Evolutionary conservation across 305 asterid genomes (phyloP), one percentile per base, ranked within the genome.

Genomic region (Fraxinus sp.): DNA sequence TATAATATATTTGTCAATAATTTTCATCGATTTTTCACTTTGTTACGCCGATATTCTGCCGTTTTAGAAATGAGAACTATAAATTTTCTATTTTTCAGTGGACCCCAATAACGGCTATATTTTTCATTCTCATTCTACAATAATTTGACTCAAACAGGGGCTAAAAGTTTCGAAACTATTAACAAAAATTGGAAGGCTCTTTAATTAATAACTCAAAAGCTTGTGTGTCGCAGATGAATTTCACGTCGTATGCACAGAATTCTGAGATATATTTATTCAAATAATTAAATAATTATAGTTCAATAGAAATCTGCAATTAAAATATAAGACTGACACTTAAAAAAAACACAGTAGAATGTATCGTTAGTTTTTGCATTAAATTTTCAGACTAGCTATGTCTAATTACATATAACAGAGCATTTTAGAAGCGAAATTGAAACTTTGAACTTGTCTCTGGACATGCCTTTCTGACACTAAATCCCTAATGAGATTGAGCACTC

Each of bases 401-500:
- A 49, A n/a, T 52, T 52, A 52, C 62, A 52, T 13, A 0, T 52
- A 52, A 52, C 22, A 52, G 59, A 13, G 20, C 18, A 49, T 14
- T 49, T 49, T 4, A 49, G 62, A 52, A 16, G 8, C 62, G 62
- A 16, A 52, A 52, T 0, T 52, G 62, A 52, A 4, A 52, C 62
- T 52, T 16, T 5, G 62, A 16, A 52, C 22, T 16, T 4, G 22
- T 52, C 62, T 4, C 22, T 52, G 22, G 62, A 14, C 62, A 52
- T 52, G 22, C 52, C 75, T 64, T 75, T 39, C 41, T 24, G 28
- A 7, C 36, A 4, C 6, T 72, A 35, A 71, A 52, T 52, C 79
- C 76, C 57, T 33, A 70, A 30, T 6, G 73, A 68, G 74, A 49
- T 18, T 39, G 59, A 79, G 80, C 71, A 75, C 28, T 57, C 77